Evolutionary conservation across 2,329 filamentous ascomycete genomes (phyloP), one percentile per base, ranked within the genome.

Genomic region (Tolypocladium inflatum): DNA sequence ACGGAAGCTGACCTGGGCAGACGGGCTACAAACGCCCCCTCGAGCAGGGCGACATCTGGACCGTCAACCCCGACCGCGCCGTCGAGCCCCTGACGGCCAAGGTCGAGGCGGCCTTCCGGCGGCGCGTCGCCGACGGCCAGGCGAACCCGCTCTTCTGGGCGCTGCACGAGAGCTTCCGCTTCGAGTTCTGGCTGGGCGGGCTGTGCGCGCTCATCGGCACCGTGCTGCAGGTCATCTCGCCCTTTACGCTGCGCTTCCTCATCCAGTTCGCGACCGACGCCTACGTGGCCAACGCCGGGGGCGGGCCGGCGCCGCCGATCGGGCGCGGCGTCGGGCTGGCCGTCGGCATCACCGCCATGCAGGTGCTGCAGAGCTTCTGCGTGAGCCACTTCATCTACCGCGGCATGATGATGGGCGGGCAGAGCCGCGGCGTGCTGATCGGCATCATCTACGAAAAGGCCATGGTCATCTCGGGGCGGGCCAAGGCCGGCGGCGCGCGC

Each of bases 321-420:
- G 86, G 86, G 3, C 78, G 80, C 52, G 94, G 93, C 26, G 77
- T 97, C 58, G 93, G 92, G 0, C 77, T 96, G 38, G 91, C 91
- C 2, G 71, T 97, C 58, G 93, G 90, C 10, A 87, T 97, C 58
- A 91, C 89, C 0, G 71, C 80, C 48, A 94, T 97, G 90, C 92
- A 97, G 71, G 79, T 92, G 23, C 68, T 87, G 13, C 90, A 96
- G 72, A 93, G 88, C 69, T 68, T 96, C 62, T 84, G 85, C 33
- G 90, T 86, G 2, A 95, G 92, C 67, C 93, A 97, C 68, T 97
- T 96, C 74, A 87, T 97, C 67, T 97, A 93, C 67, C 85, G 87
- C 26, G 91, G 93, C 26, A 95, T 96, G 88, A 86, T 95, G 75
- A 84, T 95, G 43, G 94, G 93, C 62, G 94, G 91, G 0, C 87